Conservation (phyloP, 768 basidiomycete genomes). For the Lactarius hengduanensis region DNA sequence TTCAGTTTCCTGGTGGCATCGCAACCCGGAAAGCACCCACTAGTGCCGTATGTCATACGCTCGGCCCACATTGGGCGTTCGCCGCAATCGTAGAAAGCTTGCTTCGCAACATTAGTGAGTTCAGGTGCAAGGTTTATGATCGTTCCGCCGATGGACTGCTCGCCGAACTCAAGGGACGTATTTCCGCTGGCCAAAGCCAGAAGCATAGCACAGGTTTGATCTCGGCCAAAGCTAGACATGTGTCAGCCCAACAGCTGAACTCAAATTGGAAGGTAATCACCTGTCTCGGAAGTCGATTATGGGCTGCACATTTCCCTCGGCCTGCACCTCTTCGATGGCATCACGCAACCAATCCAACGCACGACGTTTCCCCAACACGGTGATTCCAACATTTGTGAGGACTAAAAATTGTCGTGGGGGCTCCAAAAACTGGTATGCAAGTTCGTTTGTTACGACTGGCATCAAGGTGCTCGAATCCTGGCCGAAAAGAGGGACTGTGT, state of each 20-base stretch:
- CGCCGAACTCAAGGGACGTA: constrained; percentile 66
- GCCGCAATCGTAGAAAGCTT: constrained; percentile 83
- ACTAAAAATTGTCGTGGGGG: constrained; percentile 79
- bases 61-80: constrained; percentile 83
- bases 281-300: constrained; percentile 81
- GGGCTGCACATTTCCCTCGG: constrained; percentile 72
- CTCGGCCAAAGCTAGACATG: constrained; percentile 73
- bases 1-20: neutral
- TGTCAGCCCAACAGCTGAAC: constrained; percentile 21
- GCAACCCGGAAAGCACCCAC: constrained; percentile 38
- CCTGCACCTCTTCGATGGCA: constrained; percentile 78
- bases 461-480: constrained; percentile 39
- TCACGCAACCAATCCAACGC: constrained; percentile 83
- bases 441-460: constrained; percentile 69
- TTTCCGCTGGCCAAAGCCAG: constrained; percentile 84
- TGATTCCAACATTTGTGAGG: constrained; percentile 82
- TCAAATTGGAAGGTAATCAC: constrained; percentile 33
- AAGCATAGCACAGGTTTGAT: constrained; percentile 91
- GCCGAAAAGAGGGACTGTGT: constrained; percentile 36
- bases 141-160: constrained; percentile 44
- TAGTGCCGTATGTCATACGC: constrained; percentile 70
- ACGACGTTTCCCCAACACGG: constrained; percentile 75
- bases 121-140: constrained; percentile 58
- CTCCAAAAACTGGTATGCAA: constrained; percentile 79
- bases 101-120: constrained; percentile 69